Percentiles rank a stretch among this genome's conserved stretches.
Conservation (phyloP, 139 green algal species). For the Picochlorum sp. region DNA sequence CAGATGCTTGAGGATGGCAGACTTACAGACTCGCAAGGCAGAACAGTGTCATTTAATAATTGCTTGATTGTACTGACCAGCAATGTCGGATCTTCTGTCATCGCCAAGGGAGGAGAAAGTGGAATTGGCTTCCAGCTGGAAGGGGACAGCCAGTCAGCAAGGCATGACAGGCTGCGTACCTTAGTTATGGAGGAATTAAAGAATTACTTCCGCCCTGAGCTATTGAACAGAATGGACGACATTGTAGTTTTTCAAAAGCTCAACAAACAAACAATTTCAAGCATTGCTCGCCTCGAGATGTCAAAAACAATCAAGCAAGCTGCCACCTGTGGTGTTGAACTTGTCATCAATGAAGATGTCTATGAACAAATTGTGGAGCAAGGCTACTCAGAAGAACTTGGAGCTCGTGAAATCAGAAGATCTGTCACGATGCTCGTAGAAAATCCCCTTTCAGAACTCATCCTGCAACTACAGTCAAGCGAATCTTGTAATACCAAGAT, state of each 20-base stretch:
- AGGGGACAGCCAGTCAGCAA: constrained; percentile 8
- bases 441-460: constrained; percentile 48
- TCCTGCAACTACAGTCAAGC: constrained; percentile 9
- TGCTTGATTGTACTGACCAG: constrained; percentile 65
- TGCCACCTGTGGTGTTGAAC: constrained; percentile 22
- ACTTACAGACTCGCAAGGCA: constrained; percentile 76
- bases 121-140: constrained; percentile 55
- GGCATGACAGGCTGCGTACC: constrained; percentile 42
- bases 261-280: constrained; percentile 25
- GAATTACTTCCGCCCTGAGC: constrained; percentile 65
- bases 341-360: constrained; percentile 27
- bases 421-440: constrained; percentile 41
- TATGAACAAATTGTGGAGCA: constrained; percentile 48
- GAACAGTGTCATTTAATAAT: constrained; percentile 70
- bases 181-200: constrained; percentile 77
- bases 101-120: constrained; percentile 41
- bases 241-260: constrained; percentile 76
- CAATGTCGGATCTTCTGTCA: constrained; percentile 58
- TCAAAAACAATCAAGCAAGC: constrained; percentile 36
- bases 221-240: constrained; percentile 78
- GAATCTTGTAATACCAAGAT: background rate
- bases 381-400: constrained; percentile 51
- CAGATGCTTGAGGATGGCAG: constrained; percentile 93
- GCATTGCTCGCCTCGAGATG: constrained; percentile 61
- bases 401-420: constrained; percentile 43